Base-by-base conservation (phyloP, 306 rosid species). In the Ormosia emarginata region DNA sequence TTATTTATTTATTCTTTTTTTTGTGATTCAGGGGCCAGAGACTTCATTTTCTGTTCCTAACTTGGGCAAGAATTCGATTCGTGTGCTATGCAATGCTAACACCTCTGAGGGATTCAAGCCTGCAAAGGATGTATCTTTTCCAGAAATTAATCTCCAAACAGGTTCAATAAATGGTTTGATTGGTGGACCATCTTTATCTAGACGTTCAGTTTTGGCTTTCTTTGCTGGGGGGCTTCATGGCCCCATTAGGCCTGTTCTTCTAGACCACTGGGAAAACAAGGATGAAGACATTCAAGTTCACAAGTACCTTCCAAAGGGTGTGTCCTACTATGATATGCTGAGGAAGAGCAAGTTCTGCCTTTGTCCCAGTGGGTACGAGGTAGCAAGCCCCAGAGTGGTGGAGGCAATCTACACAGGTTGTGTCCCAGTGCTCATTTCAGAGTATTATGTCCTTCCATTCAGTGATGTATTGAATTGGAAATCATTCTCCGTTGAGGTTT, bases 331-430 rank as follows among this genome's bases (percentile, higher is more conserved):
- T 15, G 92, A 85, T 7, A 92, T 93, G 97, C 62, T 93, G 82
- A 88, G 92, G 69, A 89, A 91, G 67, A 93, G 92, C 80, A 96
- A 62, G 89, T 96, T 75, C 49, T 96, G 99, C 34, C 89, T 96
- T 39, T 96, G 99, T 80, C 99, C 99, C 0, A 96, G 99, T 65
- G 99, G 99, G 14, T 92, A 93, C 30, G 99, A 96, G 82, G 99
- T 96, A 2, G 99, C 99, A 1, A 96, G 98, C 67, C 98, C 99
- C 0, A 86, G 99, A 69, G 84, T 96, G 0, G 98, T 96, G 2
- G 99, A 96, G 71, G 99, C 99, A 12, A 96, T 93, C 5, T 96
- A 96, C 90, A 89, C 97, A 0, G 98, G 98, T 0, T 96, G 99
- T 15, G 92, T 96, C 1, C 99, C 99, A 0, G 98, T 96, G 50